These are phyloP conservation scores for Glebionis coronaria DNA, from an alignment of 129 eudicot genomes.

Conservation along the genomic window DNA sequence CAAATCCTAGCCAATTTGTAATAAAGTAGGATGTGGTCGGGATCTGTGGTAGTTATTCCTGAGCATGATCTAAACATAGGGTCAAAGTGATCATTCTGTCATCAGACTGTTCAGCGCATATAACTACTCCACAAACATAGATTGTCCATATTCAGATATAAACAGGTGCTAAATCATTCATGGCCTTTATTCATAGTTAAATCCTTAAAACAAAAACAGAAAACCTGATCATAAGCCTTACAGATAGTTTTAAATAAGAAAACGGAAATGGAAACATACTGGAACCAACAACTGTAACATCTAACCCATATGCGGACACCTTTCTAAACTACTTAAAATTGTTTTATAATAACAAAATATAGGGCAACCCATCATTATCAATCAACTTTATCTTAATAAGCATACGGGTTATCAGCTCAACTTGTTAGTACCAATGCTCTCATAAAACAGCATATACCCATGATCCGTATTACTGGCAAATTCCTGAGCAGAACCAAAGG, in stretches of 20 bases:
- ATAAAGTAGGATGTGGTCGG: too few species aligned
- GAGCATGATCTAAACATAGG: too few species aligned
- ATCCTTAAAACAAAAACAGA: neutral
- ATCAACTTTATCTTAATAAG: slow-evolving; percentile 8
- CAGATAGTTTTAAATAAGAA: slow-evolving; percentile 1
- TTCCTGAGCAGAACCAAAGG: slow-evolving; percentile 74
- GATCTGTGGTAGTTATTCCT: too few species aligned
- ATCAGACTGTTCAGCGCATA: too few species aligned
- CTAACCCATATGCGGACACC: slow-evolving; percentile 20
- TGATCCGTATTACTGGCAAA: slow-evolving; percentile 71
- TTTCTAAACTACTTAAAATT: slow-evolving; percentile 17
- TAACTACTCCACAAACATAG: too few species aligned
- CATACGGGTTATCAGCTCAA: slow-evolving; percentile 22
- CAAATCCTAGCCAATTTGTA: too few species aligned
- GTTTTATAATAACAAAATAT: slow-evolving; percentile 13
- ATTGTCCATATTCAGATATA: too few species aligned
- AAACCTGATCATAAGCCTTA: neutral
- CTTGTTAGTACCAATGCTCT: slow-evolving; percentile 40
- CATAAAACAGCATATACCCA: slow-evolving; percentile 69
- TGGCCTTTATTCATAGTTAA: neutral
- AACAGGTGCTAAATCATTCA: too few species aligned
- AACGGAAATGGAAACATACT: slow-evolving; percentile 13
- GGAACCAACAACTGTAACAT: slow-evolving; percentile 30
- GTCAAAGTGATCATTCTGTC: too few species aligned
- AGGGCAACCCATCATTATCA: neutral